These are phyloP conservation scores for Umbelopsis isabellina DNA, from an alignment of 192 early-diverging fungal genomes.

Conservation along the genomic window DNA sequence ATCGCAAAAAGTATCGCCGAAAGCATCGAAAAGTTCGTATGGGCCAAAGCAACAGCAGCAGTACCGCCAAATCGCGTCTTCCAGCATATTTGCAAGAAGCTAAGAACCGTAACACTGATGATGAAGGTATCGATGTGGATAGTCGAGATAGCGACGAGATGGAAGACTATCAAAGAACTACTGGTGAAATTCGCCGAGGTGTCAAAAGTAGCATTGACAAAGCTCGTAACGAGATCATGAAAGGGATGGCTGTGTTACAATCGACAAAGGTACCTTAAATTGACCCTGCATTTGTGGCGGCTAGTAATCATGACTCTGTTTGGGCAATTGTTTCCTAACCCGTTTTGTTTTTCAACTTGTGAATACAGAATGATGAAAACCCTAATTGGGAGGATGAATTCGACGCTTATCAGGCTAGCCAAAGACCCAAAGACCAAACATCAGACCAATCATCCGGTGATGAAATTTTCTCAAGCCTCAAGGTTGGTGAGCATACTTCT, in stretches of 20 bases:
- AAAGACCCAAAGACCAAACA: neutral
- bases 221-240: slow-evolving; percentile 38
- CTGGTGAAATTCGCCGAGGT: slow-evolving; percentile 21
- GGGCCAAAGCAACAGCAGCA: slow-evolving; percentile 24
- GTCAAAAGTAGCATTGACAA: slow-evolving; percentile 43
- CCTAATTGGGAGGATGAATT: slow-evolving; percentile 39
- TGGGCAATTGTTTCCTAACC: neutral
- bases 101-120: slow-evolving; percentile 22
- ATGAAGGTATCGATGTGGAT: slow-evolving; percentile 27
- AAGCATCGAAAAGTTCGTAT: slow-evolving; percentile 17
- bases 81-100: slow-evolving; percentile 21
- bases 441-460: slow-evolving; percentile 1
- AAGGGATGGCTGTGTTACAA: slow-evolving; percentile 39
- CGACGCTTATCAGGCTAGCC: slow-evolving; percentile 31
- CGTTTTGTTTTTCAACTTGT: slow-evolving; percentile 1
- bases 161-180: slow-evolving; percentile 15
- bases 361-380: slow-evolving; percentile 32
- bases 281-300: neutral
- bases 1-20: slow-evolving; percentile 9
- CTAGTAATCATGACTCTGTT: neutral
- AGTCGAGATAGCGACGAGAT: slow-evolving; percentile 14
- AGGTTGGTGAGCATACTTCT: slow-evolving; percentile 6
- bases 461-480: slow-evolving; percentile 5
- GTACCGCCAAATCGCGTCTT: slow-evolving; percentile 10
- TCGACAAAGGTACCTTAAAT: slow-evolving; percentile 29